Evolutionary conservation across 2,329 filamentous ascomycete species (phyloP).

Genomic region (Epicoccum sorghinum): DNA sequence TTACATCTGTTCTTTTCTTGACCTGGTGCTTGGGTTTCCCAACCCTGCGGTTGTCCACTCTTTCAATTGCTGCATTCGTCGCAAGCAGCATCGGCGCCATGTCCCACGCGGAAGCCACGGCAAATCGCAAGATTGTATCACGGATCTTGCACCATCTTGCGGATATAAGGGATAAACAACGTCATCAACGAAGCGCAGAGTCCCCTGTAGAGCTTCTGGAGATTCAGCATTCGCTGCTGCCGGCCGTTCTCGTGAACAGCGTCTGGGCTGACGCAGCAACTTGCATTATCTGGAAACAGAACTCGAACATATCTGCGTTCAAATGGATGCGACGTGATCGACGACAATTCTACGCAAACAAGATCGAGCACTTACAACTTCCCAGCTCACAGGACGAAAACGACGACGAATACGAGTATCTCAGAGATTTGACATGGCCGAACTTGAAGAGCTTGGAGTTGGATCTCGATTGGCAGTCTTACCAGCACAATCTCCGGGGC

Average conservation of each 20-base stretch:
- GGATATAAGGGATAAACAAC: slow-evolving; percentile 39
- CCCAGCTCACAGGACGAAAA: slow-evolving; percentile 24
- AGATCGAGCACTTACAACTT: slow-evolving; percentile 35
- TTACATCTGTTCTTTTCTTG: slow-evolving; percentile 15
- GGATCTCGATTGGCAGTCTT: slow-evolving; percentile 34
- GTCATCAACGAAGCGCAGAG: slow-evolving; percentile 39
- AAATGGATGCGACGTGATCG: slow-evolving; percentile 27
- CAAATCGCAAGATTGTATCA: slow-evolving; percentile 34
- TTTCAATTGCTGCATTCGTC: slow-evolving; percentile 10
- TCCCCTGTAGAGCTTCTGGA: slow-evolving; percentile 42
- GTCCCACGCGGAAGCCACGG: slow-evolving; percentile 29
- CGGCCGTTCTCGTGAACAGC: slow-evolving; percentile 39
- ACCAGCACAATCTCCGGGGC: slow-evolving; percentile 23
- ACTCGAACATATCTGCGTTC: slow-evolving; percentile 38
- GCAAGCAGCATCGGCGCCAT: slow-evolving; percentile 23
- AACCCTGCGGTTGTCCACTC: slow-evolving; percentile 15
- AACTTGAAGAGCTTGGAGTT: slow-evolving; percentile 37
- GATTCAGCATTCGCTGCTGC: slow-evolving; percentile 42
- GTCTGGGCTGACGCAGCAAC: slow-evolving; percentile 43
- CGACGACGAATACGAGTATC: slow-evolving; percentile 27
- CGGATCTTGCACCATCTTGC: slow-evolving; percentile 37
- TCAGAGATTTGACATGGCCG: slow-evolving; percentile 37
- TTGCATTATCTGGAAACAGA: slow-evolving; percentile 40
- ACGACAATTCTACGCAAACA: slow-evolving; percentile 41
- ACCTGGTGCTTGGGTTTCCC: slow-evolving; percentile 14